Conservation (phyloP, 2,329 filamentous ascomycete genomes). For the Diaporthe amygdali region DNA sequence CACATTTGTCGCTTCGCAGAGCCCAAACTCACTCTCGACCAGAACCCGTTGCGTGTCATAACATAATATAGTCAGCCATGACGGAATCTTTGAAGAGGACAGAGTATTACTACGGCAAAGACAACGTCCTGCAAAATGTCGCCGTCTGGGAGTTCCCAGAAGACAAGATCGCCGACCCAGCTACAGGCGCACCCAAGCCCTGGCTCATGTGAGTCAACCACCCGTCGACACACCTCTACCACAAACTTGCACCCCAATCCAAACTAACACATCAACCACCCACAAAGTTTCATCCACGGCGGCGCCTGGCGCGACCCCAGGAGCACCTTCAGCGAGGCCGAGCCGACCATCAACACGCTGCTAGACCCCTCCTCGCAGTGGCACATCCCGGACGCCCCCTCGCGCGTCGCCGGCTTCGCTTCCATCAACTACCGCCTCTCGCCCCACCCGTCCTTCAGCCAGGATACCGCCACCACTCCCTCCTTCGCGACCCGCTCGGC, state of each 20-base stretch:
- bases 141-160: slow-evolving; percentile 26
- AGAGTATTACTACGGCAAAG: slow-evolving; percentile 21
- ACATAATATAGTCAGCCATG: background rate
- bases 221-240: background rate
- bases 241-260: background rate
- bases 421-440: slow-evolving; percentile 71
- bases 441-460: slow-evolving; percentile 52
- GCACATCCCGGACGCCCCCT: slow-evolving; percentile 25
- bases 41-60: background rate
- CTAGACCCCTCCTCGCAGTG: slow-evolving; percentile 30
- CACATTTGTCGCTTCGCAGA: background rate
- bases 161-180: background rate
- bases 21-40: background rate
- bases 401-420: slow-evolving; percentile 63
- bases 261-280: background rate
- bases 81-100: slow-evolving; percentile 20
- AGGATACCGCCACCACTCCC: slow-evolving; percentile 45
- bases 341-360: slow-evolving; percentile 49
- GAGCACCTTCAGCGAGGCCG: slow-evolving; percentile 51
- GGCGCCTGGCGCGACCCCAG: slow-evolving; percentile 68
- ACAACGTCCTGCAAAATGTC: slow-evolving; percentile 25
- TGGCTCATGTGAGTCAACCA: slow-evolving; percentile 23
- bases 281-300: slow-evolving; percentile 60
- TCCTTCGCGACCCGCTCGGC: slow-evolving; percentile 45
- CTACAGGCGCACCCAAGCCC: slow-evolving; percentile 14